Percentiles rank a stretch among this genome's conserved stretches.
Conservation (phyloP, 257 asterid genomes). For the Solanum peruvianum region DNA sequence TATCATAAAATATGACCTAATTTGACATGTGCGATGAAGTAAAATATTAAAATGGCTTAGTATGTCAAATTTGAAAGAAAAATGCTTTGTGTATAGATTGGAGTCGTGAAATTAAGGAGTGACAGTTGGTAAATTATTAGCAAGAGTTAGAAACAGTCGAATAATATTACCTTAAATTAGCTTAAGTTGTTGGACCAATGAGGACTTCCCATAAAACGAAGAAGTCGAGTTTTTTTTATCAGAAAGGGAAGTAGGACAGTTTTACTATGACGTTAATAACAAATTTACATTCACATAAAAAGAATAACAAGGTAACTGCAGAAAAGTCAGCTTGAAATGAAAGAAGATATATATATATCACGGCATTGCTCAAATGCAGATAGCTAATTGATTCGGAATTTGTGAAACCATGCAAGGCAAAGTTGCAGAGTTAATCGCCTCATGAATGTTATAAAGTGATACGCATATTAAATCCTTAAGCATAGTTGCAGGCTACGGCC, state of each 20-base stretch:
- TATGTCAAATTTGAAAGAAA: background rate
- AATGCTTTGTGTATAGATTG: background rate
- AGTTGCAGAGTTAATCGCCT: background rate
- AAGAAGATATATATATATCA: background rate
- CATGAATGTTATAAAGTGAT: background rate
- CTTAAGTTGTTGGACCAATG: background rate
- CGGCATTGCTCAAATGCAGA: background rate
- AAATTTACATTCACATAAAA: background rate
- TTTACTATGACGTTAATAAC: background rate
- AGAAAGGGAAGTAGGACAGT: background rate
- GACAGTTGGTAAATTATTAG: background rate
- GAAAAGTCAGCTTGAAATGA: background rate
- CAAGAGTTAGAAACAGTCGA: background rate
- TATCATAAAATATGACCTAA: background rate
- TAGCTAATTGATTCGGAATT: background rate
- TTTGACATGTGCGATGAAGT: background rate
- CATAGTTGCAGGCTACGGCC: background rate
- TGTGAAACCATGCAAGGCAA: background rate
- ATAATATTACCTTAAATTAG: background rate
- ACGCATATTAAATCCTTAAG: background rate
- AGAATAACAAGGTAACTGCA: background rate
- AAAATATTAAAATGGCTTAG: background rate
- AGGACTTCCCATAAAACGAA: background rate
- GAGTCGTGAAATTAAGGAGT: background rate
- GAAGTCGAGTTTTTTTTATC: background rate